Percentiles rank a stretch among this genome's conserved stretches.
phyloP scores from a whole-genome alignment of 495 filamentous ascomycete genomes.

The Aspergillus saccharolyticus region DNA sequence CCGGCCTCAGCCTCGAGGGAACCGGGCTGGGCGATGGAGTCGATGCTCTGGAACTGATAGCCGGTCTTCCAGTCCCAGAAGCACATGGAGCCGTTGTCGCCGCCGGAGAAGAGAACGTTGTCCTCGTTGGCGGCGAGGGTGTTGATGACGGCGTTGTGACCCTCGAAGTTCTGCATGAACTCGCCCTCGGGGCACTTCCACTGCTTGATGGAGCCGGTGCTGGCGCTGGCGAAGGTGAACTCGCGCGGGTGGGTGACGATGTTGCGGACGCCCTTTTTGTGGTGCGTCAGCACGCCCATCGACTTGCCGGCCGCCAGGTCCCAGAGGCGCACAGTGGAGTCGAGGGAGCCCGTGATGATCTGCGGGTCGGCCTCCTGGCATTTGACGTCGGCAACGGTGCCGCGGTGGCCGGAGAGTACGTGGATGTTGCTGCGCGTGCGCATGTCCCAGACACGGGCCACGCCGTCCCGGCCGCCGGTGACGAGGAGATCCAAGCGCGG shows the following conservation, averaged over 20 bases:
- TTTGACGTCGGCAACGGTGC: conserved; percentile 80
- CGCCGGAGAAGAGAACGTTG: conserved; percentile 91
- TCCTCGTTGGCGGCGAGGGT: conserved; percentile 90
- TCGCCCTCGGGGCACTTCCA: conserved; percentile 98
- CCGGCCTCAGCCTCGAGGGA: conserved; percentile 91
- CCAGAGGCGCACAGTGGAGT: conserved; percentile 90
- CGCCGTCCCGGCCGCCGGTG: conserved; percentile 92
- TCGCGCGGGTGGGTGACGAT: conserved; percentile 84
- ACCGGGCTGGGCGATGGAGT: conserved; percentile 90
- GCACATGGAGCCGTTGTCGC: conserved; percentile 91
- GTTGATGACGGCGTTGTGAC: conserved; percentile 95
- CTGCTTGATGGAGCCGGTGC: conserved; percentile 93
- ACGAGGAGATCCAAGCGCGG: conserved; percentile 92
- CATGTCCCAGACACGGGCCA: conserved; percentile 98
- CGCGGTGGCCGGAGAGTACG: conserved; percentile 84
- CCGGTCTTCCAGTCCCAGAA: conserved; percentile 99
- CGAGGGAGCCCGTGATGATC: conserved; percentile 84
- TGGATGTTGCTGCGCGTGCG: conserved; percentile 91
- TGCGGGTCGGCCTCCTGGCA: conserved; percentile 97
- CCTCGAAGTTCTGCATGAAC: conserved; percentile 99
- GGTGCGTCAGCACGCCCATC: conserved; percentile 93
- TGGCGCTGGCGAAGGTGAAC: conserved; percentile 93
- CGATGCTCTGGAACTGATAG: conserved; percentile 77
- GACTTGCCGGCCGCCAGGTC: conserved; percentile 94
- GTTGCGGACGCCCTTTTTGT: conserved; percentile 94